A percentile compares a stretch with the other conserved stretches of the same genome.
Evolutionary conservation across 176 grass and related monocot species (phyloP).

Genomic region (Cymbopogon citratus): DNA sequence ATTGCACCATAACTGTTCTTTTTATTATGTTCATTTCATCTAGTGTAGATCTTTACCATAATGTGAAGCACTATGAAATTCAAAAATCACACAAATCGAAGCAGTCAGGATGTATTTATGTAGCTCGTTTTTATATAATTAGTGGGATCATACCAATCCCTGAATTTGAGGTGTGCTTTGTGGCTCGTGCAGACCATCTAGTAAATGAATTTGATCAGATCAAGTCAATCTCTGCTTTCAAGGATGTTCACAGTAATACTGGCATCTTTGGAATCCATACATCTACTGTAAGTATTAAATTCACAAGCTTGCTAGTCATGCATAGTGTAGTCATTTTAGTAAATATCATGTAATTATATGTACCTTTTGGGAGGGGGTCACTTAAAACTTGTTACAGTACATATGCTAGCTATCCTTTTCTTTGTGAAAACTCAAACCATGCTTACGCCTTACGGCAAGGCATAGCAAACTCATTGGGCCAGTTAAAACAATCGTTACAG

Average conservation of each 20-base stretch:
- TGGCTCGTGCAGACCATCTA: constrained; percentile 46
- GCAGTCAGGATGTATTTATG: neutral
- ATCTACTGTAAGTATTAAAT: constrained; percentile 64
- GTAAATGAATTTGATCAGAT: constrained; percentile 83
- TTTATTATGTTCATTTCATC: constrained; percentile 2
- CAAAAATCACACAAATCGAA: neutral
- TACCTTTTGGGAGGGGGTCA: neutral
- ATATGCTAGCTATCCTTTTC: neutral
- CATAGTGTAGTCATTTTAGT: neutral
- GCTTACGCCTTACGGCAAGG: neutral
- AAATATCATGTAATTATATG: neutral
- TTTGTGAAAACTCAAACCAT: neutral
- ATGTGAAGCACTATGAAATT: neutral
- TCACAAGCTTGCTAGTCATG: neutral
- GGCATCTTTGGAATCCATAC: constrained; percentile 95
- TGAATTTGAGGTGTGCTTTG: constrained; percentile 28
- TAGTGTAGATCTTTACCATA: neutral
- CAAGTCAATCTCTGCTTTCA: constrained; percentile 81
- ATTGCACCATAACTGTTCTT: neutral
- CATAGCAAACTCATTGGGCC: neutral
- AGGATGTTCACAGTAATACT: constrained; percentile 73
- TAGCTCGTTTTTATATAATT: constrained; percentile 14
- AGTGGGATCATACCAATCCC: neutral
- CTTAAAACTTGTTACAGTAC: neutral
- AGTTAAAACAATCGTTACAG: neutral